phyloP scores from a whole-genome alignment of 2,329 filamentous ascomycete species.

The Ascochyta fabae region DNA sequence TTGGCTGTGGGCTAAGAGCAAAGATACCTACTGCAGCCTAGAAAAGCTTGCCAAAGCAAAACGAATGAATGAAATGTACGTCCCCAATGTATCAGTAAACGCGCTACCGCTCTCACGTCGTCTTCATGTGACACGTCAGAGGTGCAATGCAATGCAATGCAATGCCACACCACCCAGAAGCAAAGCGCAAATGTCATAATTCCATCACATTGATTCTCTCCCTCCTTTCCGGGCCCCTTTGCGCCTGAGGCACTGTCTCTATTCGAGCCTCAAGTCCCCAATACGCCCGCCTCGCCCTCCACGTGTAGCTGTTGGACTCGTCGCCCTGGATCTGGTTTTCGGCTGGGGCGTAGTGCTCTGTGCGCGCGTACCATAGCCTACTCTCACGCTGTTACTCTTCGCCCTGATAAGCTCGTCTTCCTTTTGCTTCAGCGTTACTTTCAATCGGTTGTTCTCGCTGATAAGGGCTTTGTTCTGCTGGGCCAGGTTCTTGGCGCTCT shows the following conservation, averaged over 20 bases:
- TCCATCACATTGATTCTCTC: background rate
- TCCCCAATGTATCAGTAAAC: too few species aligned
- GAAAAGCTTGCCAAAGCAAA: too few species aligned
- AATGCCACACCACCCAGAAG: too few species aligned
- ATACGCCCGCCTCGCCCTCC: background rate
- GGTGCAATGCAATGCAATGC: too few species aligned
- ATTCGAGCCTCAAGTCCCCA: background rate
- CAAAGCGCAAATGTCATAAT: background rate
- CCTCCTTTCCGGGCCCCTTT: background rate
- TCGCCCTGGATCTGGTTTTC: conserved; percentile 35
- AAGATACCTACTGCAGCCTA: too few species aligned
- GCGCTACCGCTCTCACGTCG: too few species aligned
- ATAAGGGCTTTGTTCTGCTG: conserved; percentile 14
- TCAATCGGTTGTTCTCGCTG: conserved; percentile 21
- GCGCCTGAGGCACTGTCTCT: background rate
- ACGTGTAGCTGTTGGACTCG: conserved; percentile 33
- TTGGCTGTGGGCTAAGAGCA: too few species aligned
- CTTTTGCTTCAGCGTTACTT: conserved; percentile 24
- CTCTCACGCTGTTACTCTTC: conserved; percentile 25
- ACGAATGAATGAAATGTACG: too few species aligned
- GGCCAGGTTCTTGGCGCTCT: conserved; percentile 15
- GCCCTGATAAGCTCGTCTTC: conserved; percentile 33
- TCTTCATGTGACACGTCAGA: too few species aligned
- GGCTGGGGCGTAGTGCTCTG: conserved; percentile 40
- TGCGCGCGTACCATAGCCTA: conserved; percentile 37